Evolutionary conservation across 768 basidiomycete genomes (phyloP), one percentile per base, ranked within the genome.

Genomic region (Lactifluus subvellereus): DNA sequence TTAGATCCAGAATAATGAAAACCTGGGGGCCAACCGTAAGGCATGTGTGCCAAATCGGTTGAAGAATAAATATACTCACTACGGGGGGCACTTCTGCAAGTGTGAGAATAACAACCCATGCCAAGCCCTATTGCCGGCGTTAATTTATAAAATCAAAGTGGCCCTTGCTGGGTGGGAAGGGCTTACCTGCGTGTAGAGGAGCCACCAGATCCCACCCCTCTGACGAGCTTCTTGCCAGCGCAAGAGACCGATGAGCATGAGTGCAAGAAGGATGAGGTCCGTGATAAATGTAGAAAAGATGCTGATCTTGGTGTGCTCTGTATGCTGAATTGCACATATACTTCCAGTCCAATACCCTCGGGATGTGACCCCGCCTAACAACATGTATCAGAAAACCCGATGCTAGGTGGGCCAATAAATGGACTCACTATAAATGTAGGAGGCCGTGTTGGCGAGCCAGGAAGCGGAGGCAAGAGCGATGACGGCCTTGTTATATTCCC

Each of bases 211-310:
- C 7, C 27, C n/a, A 14, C 56, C 56, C 18, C 35, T 53, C 33
- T 30, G 22, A 1, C 33, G 49, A 4, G 8, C 18, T n/a, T 2
- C 35, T 10, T 37, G 47, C 54, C 59, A 56, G n/a, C 62, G 58
- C 32, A 65, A 22, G 30, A 51, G 27, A 33, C 64, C 54, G 42
- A 27, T 4, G n/a, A 61, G 13, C 59, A 65, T 47, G 33, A 37
- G 35, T 16, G 35, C 20, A 11, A 62, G 55, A 11, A 57, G 49
- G 2, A 51, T n/a, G 13, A 51, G 10, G 18, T 62, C 61, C 2
- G 61, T 43, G 10, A 45, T n/a, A 22, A 62, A 57, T 9, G 40
- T 18, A 32, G 38, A 47, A 33, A 57, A 3, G 32, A 57, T n/a
- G 50, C 30, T 51, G 20, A n/a, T 45, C 33, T 18, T 62, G 40